Evolutionary conservation across 106 monocot species (phyloP), one percentile per base, ranked within the genome.

Genomic region (Apostasia ramifera): DNA sequence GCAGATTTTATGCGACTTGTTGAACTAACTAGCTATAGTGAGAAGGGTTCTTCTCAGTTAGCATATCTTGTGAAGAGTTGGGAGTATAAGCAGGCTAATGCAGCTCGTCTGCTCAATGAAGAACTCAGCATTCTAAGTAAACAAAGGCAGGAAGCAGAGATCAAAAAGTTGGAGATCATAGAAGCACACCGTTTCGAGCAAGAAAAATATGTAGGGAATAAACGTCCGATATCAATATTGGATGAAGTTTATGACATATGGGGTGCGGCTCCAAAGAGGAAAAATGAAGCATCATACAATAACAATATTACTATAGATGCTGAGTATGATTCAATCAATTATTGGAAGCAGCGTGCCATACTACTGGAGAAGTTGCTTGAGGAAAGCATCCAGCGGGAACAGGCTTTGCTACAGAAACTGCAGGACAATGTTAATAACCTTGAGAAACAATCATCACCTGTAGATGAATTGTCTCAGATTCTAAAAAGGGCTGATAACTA

Each of bases 401-500:
- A 76, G 37, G 47, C 47, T 4, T 76, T 90, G 15, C 69, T 70
- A 55, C 75, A 86, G 43, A 90, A 86, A 70, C 65, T 90, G 73
- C 73, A 86, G 69, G 81, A 90, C 43, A 81, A 54, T 54, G 75
- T 82, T 38, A 81, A 81, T 53, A 81, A 70, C 71, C 74, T 90
- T 38, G 82, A 86, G 57, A 68, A 60, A 59, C 83, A 90, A 38
- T 75, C 78, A 5, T 88, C 83, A 50, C 86, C 90, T 12, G 86
- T 83, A 10, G 86, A 90, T 76, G 90, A 90, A 67, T 77, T 90
- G 69, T 76, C 80, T 66, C 73, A 72, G 9, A 90, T 86, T 12
- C 74, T 90, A 52, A 83, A 83, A 66, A 80, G 90, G 55, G 90
- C 90, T 8, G 90, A 90, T 70, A 83, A 90, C 60, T 90, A 83